These are phyloP conservation scores for Mrakia blollopis DNA, from an alignment of 768 basidiomycete genomes.

Conservation along the genomic window DNA sequence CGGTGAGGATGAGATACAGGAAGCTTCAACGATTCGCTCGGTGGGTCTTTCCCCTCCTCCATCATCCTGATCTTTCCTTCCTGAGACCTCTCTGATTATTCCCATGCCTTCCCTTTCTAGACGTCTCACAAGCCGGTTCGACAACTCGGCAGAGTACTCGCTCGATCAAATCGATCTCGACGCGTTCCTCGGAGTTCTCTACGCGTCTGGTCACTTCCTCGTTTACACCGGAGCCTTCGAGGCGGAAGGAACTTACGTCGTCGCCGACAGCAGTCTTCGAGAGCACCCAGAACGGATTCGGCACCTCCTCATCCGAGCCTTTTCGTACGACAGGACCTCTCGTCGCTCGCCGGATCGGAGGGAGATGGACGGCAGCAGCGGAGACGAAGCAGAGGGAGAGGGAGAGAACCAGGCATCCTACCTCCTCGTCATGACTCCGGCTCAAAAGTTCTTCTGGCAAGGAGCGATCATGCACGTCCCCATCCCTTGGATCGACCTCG, in stretches of 20 bases:
- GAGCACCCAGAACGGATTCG: conserved; percentile 71
- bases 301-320: conserved; percentile 76
- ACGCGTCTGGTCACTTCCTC: conserved; percentile 82
- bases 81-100: neutral
- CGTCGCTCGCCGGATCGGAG: conserved; percentile 1
- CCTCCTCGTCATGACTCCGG: conserved; percentile 78
- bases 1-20: conserved; percentile 81
- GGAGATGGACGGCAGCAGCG: conserved; percentile 50
- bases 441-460: conserved; percentile 82
- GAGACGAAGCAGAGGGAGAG: conserved; percentile 36
- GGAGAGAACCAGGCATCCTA: conserved; percentile 50
- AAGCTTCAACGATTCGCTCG: conserved; percentile 90
- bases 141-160: conserved; percentile 86
- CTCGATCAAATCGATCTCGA: conserved; percentile 70
- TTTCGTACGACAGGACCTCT: conserved; percentile 48
- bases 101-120: conserved; percentile 31
- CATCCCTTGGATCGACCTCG: conserved; percentile 70
- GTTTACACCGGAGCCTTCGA: conserved; percentile 85
- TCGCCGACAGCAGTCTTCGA: conserved; percentile 71
- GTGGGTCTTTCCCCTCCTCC: conserved; percentile 47
- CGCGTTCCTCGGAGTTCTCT: conserved; percentile 66
- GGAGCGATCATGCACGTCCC: conserved; percentile 72
- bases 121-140: conserved; percentile 69
- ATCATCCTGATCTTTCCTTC: neutral
- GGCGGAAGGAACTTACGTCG: conserved; percentile 84